Percentiles rank a stretch among this genome's conserved stretches.
phyloP scores from a whole-genome alignment of 331 rosid species.

The Quercus tomentella region DNA sequence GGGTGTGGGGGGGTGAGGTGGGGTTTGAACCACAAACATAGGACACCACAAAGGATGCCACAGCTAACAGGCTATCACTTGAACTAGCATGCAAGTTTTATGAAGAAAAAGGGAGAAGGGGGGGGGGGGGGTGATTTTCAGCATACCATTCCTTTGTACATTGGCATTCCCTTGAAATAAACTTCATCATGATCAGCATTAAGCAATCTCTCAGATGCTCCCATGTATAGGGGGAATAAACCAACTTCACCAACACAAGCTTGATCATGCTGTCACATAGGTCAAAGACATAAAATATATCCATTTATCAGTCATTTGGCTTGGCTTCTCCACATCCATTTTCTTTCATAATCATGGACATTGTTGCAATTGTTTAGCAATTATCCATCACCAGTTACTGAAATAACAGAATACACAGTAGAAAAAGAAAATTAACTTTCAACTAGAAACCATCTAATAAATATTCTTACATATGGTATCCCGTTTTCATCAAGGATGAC shows the following conservation, averaged over 20 bases:
- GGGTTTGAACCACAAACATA: no score
- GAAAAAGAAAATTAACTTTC: not conserved
- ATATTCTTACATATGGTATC: constrained; percentile 48
- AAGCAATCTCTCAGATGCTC: constrained; percentile 66
- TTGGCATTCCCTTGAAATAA: constrained; percentile 84
- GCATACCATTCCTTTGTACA: constrained; percentile 67
- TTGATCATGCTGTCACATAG: constrained; percentile 52
- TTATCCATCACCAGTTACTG: not conserved
- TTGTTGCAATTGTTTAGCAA: not conserved
- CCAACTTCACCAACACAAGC: constrained; percentile 83
- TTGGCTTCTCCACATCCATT: not conserved
- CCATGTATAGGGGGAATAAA: constrained; percentile 52
- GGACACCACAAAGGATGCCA: no score
- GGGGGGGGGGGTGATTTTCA: not conserved
- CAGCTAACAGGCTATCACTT: no score
- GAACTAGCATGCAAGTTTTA: no score
- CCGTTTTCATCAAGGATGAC: constrained; percentile 72
- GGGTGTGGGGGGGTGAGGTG: no score
- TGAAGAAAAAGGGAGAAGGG: no score
- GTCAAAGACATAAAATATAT: constrained; percentile 25
- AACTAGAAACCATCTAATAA: not conserved
- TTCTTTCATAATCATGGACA: not conserved
- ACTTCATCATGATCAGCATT: constrained; percentile 74
- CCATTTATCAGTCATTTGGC: not conserved
- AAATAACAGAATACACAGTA: not conserved